phyloP scores from a whole-genome alignment of 139 green algal genomes.

The Haematococcus lacustris region DNA sequence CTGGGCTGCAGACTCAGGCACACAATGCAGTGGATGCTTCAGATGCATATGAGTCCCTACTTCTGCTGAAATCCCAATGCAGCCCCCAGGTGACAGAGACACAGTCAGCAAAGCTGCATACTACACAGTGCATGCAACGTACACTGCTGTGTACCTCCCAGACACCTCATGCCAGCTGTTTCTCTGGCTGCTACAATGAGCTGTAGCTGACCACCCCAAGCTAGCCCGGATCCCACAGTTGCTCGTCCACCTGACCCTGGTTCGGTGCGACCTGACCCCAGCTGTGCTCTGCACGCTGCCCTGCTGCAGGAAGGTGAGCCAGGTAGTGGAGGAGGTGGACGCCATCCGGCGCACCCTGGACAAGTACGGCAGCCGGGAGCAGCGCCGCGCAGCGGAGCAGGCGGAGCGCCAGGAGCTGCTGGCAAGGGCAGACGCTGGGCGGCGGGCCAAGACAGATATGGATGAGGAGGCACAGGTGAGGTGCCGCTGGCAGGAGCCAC shows the following conservation, averaged over 20 bases:
- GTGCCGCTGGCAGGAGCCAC: neutral
- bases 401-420: slow-evolving; percentile 70
- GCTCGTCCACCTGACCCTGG: neutral
- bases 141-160: neutral
- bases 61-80: too few species aligned
- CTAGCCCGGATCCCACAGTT: neutral
- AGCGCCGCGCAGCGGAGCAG: slow-evolving; percentile 14
- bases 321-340: slow-evolving; percentile 71
- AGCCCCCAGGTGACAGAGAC: too few species aligned
- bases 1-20: too few species aligned
- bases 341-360: slow-evolving; percentile 30
- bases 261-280: too few species aligned
- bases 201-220: neutral
- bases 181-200: neutral
- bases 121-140: neutral
- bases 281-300: neutral
- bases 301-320: slow-evolving; percentile 70
- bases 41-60: too few species aligned
- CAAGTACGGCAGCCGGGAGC: slow-evolving; percentile 17
- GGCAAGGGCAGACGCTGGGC: slow-evolving; percentile 22
- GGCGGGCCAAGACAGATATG: slow-evolving; percentile 33
- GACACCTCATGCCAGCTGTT: too few species aligned
- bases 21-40: too few species aligned
- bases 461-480: slow-evolving; percentile 45
- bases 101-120: neutral